Evolutionary conservation across 208 protist species (phyloP).

Genomic region (Trypanosoma brucei): DNA sequence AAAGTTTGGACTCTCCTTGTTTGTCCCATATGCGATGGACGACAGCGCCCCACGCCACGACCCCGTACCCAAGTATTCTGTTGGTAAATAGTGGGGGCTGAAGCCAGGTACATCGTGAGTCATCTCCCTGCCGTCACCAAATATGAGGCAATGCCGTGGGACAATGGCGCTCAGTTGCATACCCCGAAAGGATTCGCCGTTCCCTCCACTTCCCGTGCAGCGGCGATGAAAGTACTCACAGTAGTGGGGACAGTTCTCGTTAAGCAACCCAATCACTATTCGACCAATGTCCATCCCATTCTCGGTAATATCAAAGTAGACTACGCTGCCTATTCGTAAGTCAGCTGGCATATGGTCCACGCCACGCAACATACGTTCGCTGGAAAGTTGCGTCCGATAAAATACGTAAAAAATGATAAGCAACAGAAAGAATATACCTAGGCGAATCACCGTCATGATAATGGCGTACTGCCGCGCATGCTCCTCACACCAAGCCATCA

Average conservation of each 20-base stretch:
- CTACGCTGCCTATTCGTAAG: conserved; percentile 80
- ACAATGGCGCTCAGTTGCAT: conserved; percentile 71
- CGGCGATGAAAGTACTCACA: conserved; percentile 87
- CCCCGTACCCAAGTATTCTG: conserved; percentile 60
- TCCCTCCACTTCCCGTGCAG: conserved; percentile 73
- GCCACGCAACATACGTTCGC: conserved; percentile 73
- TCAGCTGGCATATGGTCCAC: conserved; percentile 80
- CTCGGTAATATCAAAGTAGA: conserved; percentile 85
- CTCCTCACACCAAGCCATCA: conserved; percentile 89
- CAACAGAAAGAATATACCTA: conserved; percentile 63
- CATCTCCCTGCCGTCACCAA: conserved; percentile 82
- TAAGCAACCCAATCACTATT: conserved; percentile 83
- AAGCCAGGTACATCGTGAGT: conserved; percentile 71
- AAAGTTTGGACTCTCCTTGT: conserved; percentile 86
- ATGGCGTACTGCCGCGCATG: conserved; percentile 73
- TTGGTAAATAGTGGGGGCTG: conserved; percentile 67
- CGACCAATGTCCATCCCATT: conserved; percentile 77
- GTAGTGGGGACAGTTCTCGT: conserved; percentile 83
- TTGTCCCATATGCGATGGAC: conserved; percentile 66
- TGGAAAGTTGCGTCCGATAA: conserved; percentile 74
- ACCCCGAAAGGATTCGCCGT: conserved; percentile 73
- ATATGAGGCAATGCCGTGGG: conserved; percentile 73
- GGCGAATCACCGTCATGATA: conserved; percentile 53
- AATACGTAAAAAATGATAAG: conserved; percentile 82
- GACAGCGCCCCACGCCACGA: conserved; percentile 79